Evolutionary conservation across 352 stramenopile genomes (phyloP).

Genomic region (Phytophthora vignae): DNA sequence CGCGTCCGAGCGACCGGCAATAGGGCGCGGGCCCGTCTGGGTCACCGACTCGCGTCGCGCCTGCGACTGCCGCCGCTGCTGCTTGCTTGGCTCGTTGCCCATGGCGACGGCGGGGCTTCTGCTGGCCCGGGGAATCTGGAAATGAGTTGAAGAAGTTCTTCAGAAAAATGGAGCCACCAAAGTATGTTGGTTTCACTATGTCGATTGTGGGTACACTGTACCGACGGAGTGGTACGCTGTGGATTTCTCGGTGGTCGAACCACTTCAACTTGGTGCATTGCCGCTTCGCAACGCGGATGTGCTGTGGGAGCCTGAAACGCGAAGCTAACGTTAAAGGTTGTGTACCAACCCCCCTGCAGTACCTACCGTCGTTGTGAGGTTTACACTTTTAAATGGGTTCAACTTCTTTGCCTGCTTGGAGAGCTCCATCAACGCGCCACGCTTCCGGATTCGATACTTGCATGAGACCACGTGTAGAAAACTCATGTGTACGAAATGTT

Average conservation of each 20-base stretch:
- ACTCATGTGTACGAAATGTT: no score
- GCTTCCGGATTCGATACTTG: no score
- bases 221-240: neutral
- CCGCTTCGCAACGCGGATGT: no score
- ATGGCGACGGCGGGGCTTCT: slow-evolving; percentile 15
- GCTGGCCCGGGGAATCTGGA: neutral
- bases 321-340: no score
- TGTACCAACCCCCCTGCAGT: no score
- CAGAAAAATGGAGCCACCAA: slow-evolving; percentile 1
- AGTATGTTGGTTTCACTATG: slow-evolving; percentile 29
- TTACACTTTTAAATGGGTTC: no score
- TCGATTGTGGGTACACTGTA: slow-evolving; percentile 14
- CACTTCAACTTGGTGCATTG: slow-evolving; percentile 6
- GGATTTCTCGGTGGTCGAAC: slow-evolving; percentile 20
- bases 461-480: no score
- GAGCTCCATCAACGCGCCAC: no score
- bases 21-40: slow-evolving; percentile 48
- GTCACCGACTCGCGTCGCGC: slow-evolving; percentile 28
- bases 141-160: slow-evolving; percentile 6
- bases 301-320: no score
- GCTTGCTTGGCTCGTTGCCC: slow-evolving; percentile 39
- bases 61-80: slow-evolving; percentile 21
- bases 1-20: slow-evolving; percentile 26
- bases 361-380: no score
- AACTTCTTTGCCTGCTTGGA: no score